Evolutionary conservation across 352 stramenopile genomes (phyloP).

Genomic region (Plasmopara halstedii): DNA sequence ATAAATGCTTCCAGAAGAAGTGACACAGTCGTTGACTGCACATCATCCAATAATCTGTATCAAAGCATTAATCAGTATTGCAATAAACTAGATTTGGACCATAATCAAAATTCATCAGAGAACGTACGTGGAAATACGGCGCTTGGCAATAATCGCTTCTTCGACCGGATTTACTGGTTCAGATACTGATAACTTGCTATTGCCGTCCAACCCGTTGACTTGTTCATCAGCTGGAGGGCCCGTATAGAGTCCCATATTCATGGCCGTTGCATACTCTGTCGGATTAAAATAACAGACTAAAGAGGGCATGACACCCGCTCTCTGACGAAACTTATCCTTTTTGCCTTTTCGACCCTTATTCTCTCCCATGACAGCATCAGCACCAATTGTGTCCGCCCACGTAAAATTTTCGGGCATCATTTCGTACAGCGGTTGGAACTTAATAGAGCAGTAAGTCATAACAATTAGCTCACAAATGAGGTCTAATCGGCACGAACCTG

Average conservation of each 20-base stretch:
- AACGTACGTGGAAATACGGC: slow-evolving; percentile 44
- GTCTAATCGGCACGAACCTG: slow-evolving; percentile 20
- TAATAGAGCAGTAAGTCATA: neutral
- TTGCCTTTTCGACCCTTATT: slow-evolving; percentile 42
- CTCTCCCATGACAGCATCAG: slow-evolving; percentile 34
- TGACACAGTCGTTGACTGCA: slow-evolving; percentile 30
- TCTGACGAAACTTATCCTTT: slow-evolving; percentile 37
- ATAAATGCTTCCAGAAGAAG: slow-evolving; percentile 48
- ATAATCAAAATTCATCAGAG: neutral
- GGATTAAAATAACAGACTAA: slow-evolving; percentile 76
- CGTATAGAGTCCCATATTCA: slow-evolving; percentile 53
- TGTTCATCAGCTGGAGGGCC: slow-evolving; percentile 20
- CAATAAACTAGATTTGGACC: neutral
- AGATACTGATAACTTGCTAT: slow-evolving; percentile 9
- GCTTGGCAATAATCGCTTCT: slow-evolving; percentile 51
- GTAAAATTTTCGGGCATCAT: slow-evolving; percentile 58
- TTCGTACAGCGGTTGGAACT: slow-evolving; percentile 69
- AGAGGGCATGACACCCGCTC: slow-evolving; percentile 50
- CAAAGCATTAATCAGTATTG: neutral
- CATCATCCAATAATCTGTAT: slow-evolving; percentile 50
- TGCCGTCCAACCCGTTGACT: slow-evolving; percentile 7
- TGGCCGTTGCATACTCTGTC: slow-evolving; percentile 57
- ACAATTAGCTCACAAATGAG: neutral
- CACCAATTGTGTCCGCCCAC: slow-evolving; percentile 55
- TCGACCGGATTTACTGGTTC: slow-evolving; percentile 47